Conservation (phyloP, 1,284 basidiomycete genomes). For the Coniferiporia weirii region DNA sequence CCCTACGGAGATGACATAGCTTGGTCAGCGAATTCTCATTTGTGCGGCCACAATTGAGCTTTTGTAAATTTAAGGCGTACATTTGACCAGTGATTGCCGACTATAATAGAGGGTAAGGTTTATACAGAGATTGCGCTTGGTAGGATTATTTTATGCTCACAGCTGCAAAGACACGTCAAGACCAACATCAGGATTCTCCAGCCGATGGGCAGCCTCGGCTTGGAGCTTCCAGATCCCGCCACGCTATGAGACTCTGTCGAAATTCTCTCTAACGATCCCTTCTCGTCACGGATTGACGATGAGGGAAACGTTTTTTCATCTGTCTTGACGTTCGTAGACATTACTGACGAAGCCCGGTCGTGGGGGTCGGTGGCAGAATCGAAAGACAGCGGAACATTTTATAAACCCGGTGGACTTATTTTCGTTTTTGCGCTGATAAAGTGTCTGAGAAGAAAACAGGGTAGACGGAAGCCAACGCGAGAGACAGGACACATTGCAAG, state of each 20-base stretch:
- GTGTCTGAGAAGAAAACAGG: not conserved
- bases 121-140: not conserved
- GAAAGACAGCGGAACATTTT: not conserved
- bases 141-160: slow-evolving; percentile 20
- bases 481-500: not conserved
- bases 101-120: slow-evolving; percentile 22
- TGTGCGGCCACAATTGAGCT: not conserved
- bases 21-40: not conserved
- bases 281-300: slow-evolving; percentile 4
- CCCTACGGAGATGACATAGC: slow-evolving; percentile 26
- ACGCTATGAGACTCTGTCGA: slow-evolving; percentile 3
- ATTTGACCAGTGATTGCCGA: slow-evolving; percentile 45
- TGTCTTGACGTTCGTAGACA: not conserved
- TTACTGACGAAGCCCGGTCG: not conserved
- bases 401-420: not conserved
- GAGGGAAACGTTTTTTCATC: not conserved
- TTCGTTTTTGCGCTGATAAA: not conserved
- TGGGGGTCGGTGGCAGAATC: not conserved
- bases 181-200: slow-evolving; percentile 28
- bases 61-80: slow-evolving; percentile 24
- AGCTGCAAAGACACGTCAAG: slow-evolving; percentile 31
- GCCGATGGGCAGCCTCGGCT: slow-evolving; percentile 23
- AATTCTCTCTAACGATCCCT: slow-evolving; percentile 12
- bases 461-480: not conserved
- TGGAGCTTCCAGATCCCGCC: slow-evolving; percentile 3